phyloP scores from a whole-genome alignment of 148 eudicot genomes.

The Vaccinium vitisidaea region DNA sequence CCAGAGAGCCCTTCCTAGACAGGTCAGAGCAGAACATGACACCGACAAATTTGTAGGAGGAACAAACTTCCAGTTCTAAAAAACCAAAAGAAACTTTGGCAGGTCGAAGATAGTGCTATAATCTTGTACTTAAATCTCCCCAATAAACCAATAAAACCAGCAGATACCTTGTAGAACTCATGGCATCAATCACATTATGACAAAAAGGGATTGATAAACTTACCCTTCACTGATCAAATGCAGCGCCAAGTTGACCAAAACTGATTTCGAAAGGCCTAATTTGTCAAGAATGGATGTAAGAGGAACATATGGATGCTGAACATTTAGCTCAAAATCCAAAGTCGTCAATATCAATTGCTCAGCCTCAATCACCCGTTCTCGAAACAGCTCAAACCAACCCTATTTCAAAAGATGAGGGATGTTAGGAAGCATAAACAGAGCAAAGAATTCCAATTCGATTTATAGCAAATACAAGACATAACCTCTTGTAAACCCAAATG shows the following conservation, averaged over 20 bases:
- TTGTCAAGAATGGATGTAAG: constrained; percentile 79
- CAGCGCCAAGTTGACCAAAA: constrained; percentile 73
- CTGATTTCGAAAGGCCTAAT: constrained; percentile 77
- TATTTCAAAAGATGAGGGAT: constrained; percentile 25
- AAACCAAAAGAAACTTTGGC: constrained; percentile 1
- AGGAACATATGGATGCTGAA: constrained; percentile 91
- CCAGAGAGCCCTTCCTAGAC: background rate
- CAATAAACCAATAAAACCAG: background rate
- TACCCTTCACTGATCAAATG: constrained; percentile 92
- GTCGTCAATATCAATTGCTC: constrained; percentile 90
- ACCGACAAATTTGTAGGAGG: background rate
- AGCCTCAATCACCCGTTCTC: constrained; percentile 79
- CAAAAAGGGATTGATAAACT: constrained; percentile 29
- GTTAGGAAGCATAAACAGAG: constrained; percentile 3
- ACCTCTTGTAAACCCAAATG: background rate
- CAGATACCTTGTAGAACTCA: constrained; percentile 3
- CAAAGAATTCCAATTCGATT: background rate
- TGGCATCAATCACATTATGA: constrained; percentile 13
- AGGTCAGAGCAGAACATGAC: background rate
- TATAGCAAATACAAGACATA: background rate
- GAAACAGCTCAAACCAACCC: constrained; percentile 95
- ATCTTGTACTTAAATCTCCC: background rate
- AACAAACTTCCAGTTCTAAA: constrained; percentile 5
- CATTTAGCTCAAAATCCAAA: constrained; percentile 83
- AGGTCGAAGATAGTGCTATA: background rate